Evolutionary conservation across 345 rosid species (phyloP).

Genomic region (Gynandropsis gynandra): DNA sequence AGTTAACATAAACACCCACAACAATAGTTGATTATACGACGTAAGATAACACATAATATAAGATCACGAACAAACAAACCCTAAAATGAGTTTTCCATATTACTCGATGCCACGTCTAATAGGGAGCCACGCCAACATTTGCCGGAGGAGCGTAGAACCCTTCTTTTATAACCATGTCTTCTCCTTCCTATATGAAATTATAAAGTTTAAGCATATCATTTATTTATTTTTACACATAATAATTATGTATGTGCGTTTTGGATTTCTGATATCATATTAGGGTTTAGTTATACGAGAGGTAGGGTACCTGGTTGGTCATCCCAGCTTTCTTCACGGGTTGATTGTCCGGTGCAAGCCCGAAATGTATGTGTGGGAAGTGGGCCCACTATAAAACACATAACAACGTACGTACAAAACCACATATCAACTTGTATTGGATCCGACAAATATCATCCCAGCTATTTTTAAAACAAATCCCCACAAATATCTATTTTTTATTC

Average conservation of each 20-base stretch:
- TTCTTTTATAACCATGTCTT: conserved; percentile 67
- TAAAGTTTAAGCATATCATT: background rate
- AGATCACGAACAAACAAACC: too few relatives aligned
- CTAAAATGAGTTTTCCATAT: too few relatives aligned
- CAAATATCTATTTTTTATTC: too few relatives aligned
- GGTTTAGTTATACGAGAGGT: conserved; percentile 22
- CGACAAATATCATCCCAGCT: conserved; percentile 26
- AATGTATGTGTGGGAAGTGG: conserved; percentile 96
- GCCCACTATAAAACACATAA: conserved; percentile 65
- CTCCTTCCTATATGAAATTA: conserved; percentile 49
- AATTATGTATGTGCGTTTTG: background rate
- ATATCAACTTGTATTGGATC: conserved; percentile 29
- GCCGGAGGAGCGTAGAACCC: conserved; percentile 67
- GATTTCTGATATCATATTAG: conserved; percentile 20
- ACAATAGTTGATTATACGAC: too few relatives aligned
- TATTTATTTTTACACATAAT: background rate
- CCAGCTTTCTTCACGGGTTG: conserved; percentile 86
- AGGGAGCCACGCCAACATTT: conserved; percentile 67
- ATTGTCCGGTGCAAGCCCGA: conserved; percentile 95
- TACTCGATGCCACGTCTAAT: conserved; percentile 21
- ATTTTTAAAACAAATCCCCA: too few relatives aligned
- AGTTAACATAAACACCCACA: too few relatives aligned
- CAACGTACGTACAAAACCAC: conserved; percentile 27
- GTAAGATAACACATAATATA: too few relatives aligned
- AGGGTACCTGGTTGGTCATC: conserved; percentile 61